These are phyloP conservation scores for Rhizopogon vesiculosus DNA, from an alignment of 768 basidiomycete genomes.

Conservation along the genomic window DNA sequence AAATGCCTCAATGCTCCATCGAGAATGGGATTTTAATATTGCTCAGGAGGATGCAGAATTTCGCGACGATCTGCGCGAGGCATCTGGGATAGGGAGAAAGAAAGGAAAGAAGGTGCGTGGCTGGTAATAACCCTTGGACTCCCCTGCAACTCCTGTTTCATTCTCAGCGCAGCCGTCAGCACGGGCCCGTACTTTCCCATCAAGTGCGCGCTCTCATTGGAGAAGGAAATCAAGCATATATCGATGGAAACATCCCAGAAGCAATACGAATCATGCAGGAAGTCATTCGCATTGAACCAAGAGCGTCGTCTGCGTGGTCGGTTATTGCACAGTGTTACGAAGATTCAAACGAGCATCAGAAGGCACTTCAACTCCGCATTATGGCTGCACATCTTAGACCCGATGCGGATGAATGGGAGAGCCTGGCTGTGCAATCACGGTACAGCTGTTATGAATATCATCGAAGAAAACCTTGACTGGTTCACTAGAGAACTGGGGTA, in stretches of 20 bases:
- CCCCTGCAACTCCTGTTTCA: neutral
- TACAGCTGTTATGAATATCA: slow-evolving; percentile 20
- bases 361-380: slow-evolving; percentile 77
- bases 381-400: slow-evolving; percentile 87
- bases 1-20: slow-evolving; percentile 43
- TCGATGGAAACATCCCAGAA: slow-evolving; percentile 59
- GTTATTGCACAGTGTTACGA: slow-evolving; percentile 83
- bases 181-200: slow-evolving; percentile 59
- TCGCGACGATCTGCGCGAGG: slow-evolving; percentile 67
- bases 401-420: slow-evolving; percentile 85
- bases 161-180: slow-evolving; percentile 35
- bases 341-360: slow-evolving; percentile 62
- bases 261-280: slow-evolving; percentile 84
- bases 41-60: slow-evolving; percentile 67
- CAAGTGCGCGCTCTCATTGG: slow-evolving; percentile 75
- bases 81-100: slow-evolving; percentile 63
- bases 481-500: slow-evolving; percentile 53
- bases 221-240: slow-evolving; percentile 83
- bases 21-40: slow-evolving; percentile 72
- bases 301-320: slow-evolving; percentile 79
- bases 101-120: slow-evolving; percentile 41
- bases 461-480: neutral
- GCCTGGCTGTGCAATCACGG: slow-evolving; percentile 73
- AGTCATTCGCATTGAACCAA: slow-evolving; percentile 90
- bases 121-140: neutral